Evolutionary conservation across 768 basidiomycete genomes (phyloP).

Genomic region (Pulveroboletus sp.): DNA sequence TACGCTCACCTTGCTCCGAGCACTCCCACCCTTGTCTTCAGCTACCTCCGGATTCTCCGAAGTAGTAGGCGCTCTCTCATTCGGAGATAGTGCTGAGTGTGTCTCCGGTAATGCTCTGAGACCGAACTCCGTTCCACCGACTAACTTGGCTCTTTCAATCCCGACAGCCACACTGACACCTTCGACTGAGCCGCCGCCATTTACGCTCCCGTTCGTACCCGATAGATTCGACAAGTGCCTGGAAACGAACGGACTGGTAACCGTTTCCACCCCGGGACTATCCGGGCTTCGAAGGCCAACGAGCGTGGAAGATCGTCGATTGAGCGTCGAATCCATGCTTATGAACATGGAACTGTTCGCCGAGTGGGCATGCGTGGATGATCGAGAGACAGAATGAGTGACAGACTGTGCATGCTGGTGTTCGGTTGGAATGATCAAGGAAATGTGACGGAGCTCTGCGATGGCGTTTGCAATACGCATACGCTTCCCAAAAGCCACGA

Average conservation of each 20-base stretch:
- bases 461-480: constrained; percentile 91
- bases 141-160: constrained; percentile 11
- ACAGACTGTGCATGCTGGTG: constrained; percentile 33
- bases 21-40: constrained; percentile 47
- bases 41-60: constrained; percentile 28
- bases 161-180: constrained; percentile 3
- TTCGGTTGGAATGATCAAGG: constrained; percentile 54
- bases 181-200: constrained; percentile 6
- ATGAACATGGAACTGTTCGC: constrained; percentile 36
- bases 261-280: neutral
- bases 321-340: constrained; percentile 27
- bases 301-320: constrained; percentile 19
- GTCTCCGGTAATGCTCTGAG: constrained; percentile 36
- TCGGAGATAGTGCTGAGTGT: constrained; percentile 54
- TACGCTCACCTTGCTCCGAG: constrained; percentile 61
- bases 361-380: constrained; percentile 28
- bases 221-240: constrained; percentile 10
- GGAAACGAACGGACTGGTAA: neutral
- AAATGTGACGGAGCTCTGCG: constrained; percentile 72
- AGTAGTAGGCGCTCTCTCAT: constrained; percentile 49
- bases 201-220: constrained; percentile 19
- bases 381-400: neutral
- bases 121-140: neutral
- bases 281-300: constrained; percentile 14
- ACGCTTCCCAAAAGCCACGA: constrained; percentile 90